These are phyloP conservation scores for Skeletonema potamos DNA, from an alignment of 108 stramenopile species.

Conservation along the genomic window DNA sequence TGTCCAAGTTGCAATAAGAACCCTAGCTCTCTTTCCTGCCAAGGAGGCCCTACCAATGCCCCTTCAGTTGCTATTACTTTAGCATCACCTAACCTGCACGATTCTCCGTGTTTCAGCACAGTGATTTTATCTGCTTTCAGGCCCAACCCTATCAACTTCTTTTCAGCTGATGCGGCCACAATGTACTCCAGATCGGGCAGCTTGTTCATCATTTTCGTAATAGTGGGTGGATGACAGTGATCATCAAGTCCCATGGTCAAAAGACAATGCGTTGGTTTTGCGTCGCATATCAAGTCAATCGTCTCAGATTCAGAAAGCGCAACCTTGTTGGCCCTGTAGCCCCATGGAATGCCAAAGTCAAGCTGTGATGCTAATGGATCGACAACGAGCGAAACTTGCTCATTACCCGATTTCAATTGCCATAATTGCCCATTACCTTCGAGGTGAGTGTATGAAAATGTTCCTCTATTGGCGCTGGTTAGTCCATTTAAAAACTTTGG, in stretches of 20 bases:
- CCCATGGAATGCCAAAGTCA: constrained; percentile 57
- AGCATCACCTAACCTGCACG: constrained; percentile 9
- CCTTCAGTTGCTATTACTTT: constrained; percentile 44
- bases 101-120: constrained; percentile 28
- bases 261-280: constrained; percentile 36
- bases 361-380: constrained; percentile 53
- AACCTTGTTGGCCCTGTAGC: constrained; percentile 50
- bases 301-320: constrained; percentile 16
- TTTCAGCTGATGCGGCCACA: constrained; percentile 29
- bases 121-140: constrained; percentile 10
- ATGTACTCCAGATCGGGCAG: constrained; percentile 23
- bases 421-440: constrained; percentile 45
- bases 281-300: constrained; percentile 29
- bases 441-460: constrained; percentile 33
- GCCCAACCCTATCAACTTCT: constrained; percentile 21
- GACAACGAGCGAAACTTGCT: constrained; percentile 37
- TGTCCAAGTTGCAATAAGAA: constrained; percentile 29
- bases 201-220: constrained; percentile 24
- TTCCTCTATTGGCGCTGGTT: neutral
- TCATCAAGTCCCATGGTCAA: constrained; percentile 61
- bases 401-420: constrained; percentile 12
- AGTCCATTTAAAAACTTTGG: constrained; percentile 8
- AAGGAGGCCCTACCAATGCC: constrained; percentile 59
- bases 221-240: constrained; percentile 49
- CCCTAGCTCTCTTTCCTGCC: constrained; percentile 59